phyloP scores from a whole-genome alignment of 164 flowering plant species.

The Taxillus chinensis region DNA sequence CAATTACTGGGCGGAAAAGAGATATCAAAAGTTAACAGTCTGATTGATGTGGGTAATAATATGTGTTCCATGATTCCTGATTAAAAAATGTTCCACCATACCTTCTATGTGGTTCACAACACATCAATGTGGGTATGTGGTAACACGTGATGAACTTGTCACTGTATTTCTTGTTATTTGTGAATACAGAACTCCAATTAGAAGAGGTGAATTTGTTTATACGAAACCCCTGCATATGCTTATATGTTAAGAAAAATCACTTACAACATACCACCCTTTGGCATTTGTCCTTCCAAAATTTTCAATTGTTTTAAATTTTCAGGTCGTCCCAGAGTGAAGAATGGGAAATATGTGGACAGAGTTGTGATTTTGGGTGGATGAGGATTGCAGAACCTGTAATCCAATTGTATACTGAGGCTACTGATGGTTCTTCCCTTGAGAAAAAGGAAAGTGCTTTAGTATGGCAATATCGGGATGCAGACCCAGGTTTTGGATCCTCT shows the following conservation, averaged over 20 bases:
- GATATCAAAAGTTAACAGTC: too few species aligned
- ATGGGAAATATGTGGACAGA: conserved; percentile 41
- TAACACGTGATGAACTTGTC: too few species aligned
- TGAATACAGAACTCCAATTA: too few species aligned
- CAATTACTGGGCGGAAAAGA: too few species aligned
- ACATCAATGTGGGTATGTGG: too few species aligned
- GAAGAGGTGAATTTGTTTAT: too few species aligned
- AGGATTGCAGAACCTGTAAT: conserved; percentile 41
- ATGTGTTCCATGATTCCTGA: too few species aligned
- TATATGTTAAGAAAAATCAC: too few species aligned
- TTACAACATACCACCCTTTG: not conserved
- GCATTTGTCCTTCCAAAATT: not conserved
- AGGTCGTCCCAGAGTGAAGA: conserved; percentile 36
- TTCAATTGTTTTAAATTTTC: not conserved
- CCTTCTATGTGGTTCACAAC: too few species aligned
- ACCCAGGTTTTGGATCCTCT: conserved; percentile 39
- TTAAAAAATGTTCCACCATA: too few species aligned
- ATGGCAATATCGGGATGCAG: conserved; percentile 52
- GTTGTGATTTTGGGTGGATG: conserved; percentile 43
- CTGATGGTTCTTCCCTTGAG: conserved; percentile 46
- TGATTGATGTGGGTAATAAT: too few species aligned
- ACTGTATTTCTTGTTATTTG: too few species aligned
- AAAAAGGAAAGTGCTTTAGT: conserved; percentile 50
- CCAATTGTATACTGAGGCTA: conserved; percentile 31
- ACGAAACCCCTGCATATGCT: not conserved